Percentiles rank a stretch among this genome's conserved stretches.
These are phyloP conservation scores for Populus hybrid DNA, from an alignment of 441 rosid species.

Conservation along the genomic window DNA sequence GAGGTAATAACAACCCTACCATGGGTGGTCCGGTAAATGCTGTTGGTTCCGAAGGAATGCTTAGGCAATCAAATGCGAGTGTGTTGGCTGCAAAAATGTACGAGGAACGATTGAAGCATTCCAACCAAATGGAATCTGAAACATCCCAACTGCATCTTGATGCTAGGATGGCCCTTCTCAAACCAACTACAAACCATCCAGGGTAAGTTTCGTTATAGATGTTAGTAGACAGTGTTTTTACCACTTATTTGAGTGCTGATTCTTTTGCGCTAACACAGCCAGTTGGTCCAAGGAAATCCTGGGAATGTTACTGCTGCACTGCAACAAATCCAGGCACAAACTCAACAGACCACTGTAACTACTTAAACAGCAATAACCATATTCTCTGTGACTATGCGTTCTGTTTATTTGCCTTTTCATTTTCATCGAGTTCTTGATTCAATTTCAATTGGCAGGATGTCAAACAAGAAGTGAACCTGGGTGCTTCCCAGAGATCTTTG, in stretches of 20 bases:
- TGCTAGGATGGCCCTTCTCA: conserved; percentile 57
- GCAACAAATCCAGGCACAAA: conserved; percentile 53
- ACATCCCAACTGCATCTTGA: conserved; percentile 80
- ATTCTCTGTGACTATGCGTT: background rate
- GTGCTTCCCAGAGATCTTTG: conserved; percentile 43
- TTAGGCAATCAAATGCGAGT: conserved; percentile 78
- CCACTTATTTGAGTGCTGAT: conserved; percentile 15
- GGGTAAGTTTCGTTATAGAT: conserved; percentile 34
- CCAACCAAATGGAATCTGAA: conserved; percentile 68
- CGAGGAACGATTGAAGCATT: conserved; percentile 81
- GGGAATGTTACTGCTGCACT: conserved; percentile 48
- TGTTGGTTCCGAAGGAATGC: conserved; percentile 72
- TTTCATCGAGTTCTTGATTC: conserved; percentile 12
- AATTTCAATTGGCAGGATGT: conserved; percentile 38
- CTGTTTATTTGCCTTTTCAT: background rate
- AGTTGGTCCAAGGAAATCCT: conserved; percentile 57
- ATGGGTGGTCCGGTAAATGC: conserved; percentile 62
- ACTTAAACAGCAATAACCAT: conserved; percentile 15
- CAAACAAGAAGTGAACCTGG: conserved; percentile 45
- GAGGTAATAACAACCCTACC: conserved; percentile 61
- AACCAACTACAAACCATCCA: conserved; percentile 49
- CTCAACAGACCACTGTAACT: conserved; percentile 32
- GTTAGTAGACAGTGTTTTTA: background rate
- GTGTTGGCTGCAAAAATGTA: conserved; percentile 84
- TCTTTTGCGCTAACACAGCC: conserved; percentile 38